phyloP scores from a whole-genome alignment of 768 basidiomycete species.

The Lactarius sanguifluus region DNA sequence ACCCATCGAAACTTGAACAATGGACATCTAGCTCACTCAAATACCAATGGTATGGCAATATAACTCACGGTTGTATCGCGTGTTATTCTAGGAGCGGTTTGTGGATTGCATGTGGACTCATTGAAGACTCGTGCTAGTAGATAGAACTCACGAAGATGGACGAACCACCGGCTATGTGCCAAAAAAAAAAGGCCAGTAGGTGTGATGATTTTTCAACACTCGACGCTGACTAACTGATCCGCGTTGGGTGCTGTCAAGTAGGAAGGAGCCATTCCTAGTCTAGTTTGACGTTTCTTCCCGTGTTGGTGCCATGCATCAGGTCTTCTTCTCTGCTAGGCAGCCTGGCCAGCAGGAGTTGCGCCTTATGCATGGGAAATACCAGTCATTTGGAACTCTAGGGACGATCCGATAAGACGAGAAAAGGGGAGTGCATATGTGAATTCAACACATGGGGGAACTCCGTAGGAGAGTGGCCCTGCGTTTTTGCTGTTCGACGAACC shows the following conservation, averaged over 20 bases:
- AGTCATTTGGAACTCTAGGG: not conserved
- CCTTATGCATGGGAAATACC: not conserved
- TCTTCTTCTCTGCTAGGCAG: not conserved
- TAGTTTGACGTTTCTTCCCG: not conserved
- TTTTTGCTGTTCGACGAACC: not conserved
- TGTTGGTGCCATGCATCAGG: not conserved
- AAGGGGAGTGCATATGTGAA: not conserved
- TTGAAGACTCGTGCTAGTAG: not conserved
- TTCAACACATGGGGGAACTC: not conserved
- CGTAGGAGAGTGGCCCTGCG: not conserved
- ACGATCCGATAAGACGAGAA: not conserved
- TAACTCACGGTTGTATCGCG: not conserved
- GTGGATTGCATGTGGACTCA: not conserved
- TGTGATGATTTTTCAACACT: not conserved
- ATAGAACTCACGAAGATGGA: not conserved
- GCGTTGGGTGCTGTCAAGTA: not conserved
- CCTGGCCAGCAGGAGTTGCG: too few relatives aligned
- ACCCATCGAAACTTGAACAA: not conserved
- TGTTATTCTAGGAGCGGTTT: not conserved
- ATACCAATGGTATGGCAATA: not conserved
- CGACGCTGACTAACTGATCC: not conserved
- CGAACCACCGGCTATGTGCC: not conserved
- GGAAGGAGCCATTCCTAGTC: not conserved
- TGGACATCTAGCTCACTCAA: not conserved
- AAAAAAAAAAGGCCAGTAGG: not conserved